Evolutionary conservation across 1,139 yeast species (phyloP), one percentile per base, ranked within the genome.

Genomic region (Kodamaea derodonti): DNA sequence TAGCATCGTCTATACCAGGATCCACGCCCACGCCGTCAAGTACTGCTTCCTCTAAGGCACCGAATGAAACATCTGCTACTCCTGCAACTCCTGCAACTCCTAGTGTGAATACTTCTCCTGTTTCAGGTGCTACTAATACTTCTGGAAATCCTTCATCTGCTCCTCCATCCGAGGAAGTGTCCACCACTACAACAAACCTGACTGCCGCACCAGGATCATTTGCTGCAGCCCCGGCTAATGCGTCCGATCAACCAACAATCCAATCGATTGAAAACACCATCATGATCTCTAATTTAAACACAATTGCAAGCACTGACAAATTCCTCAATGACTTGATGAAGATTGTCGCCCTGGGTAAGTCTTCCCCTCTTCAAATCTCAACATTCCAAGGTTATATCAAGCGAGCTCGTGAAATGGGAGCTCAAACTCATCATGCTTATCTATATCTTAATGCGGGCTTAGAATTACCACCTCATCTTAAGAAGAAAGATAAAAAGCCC

Each of bases 211-310:
- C 37, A 16, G 13, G 28, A 15, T 7, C 22, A 32, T 15, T 15
- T 24, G 12, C 36, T 23, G 26, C 26, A 8, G 29, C 40, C 2
- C 22, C 36, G 4, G 13, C 31, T 15, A 24, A 30, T 17, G 26
- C 14, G 6, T 59, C 72, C 36, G 72, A 75, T 74, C 73, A 75
- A 36, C 68, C 80, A 4, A 60, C 72, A 35, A 72, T 76, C 74
- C 73, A 75, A 36, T 69, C 80, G 4, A 72, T 75, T 1, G 86
- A 80, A 34, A 82, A 84, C 52, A 80, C 82, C 33, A 76, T 83
- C 36, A 86, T 88, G 84, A 86, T 90, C 44, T 76, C 81, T 6
- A 85, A 88, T 49, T 69, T 90, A 46, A 88, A 88, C 47, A 70
- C 83, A 2, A 79, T 90, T 56, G 97, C 97, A 0, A 72, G 84